A percentile compares a stretch with the other conserved stretches of the same genome.
Evolutionary conservation across 1,284 basidiomycete genomes (phyloP).

Genomic region (Earliella scabrosa): DNA sequence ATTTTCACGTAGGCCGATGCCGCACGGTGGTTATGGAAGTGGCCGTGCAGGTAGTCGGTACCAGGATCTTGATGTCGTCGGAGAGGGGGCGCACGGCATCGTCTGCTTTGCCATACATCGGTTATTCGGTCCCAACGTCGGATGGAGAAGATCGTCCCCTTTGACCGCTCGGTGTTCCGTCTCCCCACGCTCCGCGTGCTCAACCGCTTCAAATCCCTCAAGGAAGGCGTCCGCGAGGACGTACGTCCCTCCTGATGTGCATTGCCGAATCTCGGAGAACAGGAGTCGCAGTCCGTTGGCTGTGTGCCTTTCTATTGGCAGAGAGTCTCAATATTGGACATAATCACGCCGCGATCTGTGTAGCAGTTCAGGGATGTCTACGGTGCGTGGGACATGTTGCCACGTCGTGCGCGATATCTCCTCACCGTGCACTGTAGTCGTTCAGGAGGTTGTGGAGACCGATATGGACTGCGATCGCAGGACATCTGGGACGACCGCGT

Average conservation of each 20-base stretch:
- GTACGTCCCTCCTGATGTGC: constrained; percentile 48
- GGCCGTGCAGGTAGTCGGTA: constrained; percentile 71
- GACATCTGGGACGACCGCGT: constrained; percentile 83
- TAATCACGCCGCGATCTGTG: constrained; percentile 87
- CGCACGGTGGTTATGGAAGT: constrained; percentile 7
- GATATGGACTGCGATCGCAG: constrained; percentile 77
- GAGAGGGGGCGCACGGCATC: constrained; percentile 87
- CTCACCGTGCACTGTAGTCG: constrained; percentile 46
- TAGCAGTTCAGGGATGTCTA: constrained; percentile 96
- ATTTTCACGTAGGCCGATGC: neutral
- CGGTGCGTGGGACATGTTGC: constrained; percentile 48
- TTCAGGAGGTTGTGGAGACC: constrained; percentile 80
- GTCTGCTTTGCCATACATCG: constrained; percentile 88
- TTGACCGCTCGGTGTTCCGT: constrained; percentile 90
- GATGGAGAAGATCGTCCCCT: constrained; percentile 85
- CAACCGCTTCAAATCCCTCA: constrained; percentile 89
- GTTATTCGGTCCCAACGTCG: constrained; percentile 68
- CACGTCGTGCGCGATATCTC: neutral
- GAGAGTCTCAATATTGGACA: constrained; percentile 96
- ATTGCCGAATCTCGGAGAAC: neutral
- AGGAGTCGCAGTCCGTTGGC: neutral
- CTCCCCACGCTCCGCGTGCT: constrained; percentile 84
- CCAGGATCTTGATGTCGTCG: constrained; percentile 89
- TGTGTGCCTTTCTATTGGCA: constrained; percentile 35
- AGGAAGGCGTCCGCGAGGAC: constrained; percentile 92